Conservation (phyloP, 1,284 basidiomycete genomes). For the Thelephora terrestris region DNA sequence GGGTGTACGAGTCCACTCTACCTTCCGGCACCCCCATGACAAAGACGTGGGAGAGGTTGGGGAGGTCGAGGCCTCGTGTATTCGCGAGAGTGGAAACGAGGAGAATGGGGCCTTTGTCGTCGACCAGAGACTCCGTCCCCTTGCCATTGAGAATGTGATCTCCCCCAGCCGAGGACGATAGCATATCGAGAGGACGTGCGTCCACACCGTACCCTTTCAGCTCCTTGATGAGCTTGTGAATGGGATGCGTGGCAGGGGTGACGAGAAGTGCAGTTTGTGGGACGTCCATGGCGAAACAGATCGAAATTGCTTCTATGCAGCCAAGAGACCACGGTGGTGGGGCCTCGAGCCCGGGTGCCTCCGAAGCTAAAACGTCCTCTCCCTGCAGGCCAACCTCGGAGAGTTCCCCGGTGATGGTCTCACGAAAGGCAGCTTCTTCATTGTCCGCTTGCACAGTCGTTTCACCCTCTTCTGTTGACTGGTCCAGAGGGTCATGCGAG, state of each 20-base stretch:
- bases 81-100: conserved; percentile 59
- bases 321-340: conserved; percentile 43
- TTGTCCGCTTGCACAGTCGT: too few relatives aligned
- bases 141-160: conserved; percentile 29
- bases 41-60: conserved; percentile 63
- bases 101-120: conserved; percentile 43
- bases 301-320: conserved; percentile 56
- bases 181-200: conserved; percentile 49
- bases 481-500: neutral
- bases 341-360: conserved; percentile 25
- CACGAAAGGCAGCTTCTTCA: neutral
- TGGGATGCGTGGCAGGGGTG: conserved; percentile 46
- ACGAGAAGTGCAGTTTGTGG: conserved; percentile 56
- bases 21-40: conserved; percentile 51
- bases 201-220: conserved; percentile 57
- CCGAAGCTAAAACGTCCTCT: conserved; percentile 20
- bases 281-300: conserved; percentile 63
- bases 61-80: conserved; percentile 63
- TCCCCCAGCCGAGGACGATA: conserved; percentile 31
- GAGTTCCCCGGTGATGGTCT: too few relatives aligned
- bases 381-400: neutral
- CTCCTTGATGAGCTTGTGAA: conserved; percentile 52
- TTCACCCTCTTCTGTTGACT: too few relatives aligned
- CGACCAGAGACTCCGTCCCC: conserved; percentile 13
- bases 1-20: conserved; percentile 51